Base-by-base conservation (phyloP, 2,329 filamentous ascomycete genomes). In the Colletotrichum sublineola region DNA sequence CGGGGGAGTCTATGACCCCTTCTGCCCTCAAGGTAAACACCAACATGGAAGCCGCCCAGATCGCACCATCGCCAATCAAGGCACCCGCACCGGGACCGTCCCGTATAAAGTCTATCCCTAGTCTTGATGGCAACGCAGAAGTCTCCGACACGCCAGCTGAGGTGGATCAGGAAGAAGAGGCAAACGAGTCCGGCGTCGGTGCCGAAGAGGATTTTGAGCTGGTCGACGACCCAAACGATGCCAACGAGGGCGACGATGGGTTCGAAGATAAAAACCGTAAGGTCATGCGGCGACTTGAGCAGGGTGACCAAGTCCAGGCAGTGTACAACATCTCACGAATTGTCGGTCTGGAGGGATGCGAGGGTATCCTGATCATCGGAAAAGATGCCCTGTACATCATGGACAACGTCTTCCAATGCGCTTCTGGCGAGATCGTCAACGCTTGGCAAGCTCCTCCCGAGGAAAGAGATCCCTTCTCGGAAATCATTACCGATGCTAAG, bases 201-300 rank as follows among this genome's bases (percentile, higher is more conserved):
- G 84, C 91, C 0, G 96, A 98, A 69, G 96, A 98, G 57, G 97
- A 97, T 75, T 99, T 97, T 78, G 96, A 99, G 82, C 90, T 99
- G 75, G 92, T 99, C 8, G 95, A 98, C 73, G 96, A 98, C 73
- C 95, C 96, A 0, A 95, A 95, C 77, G 93, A 96, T 68, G 90
- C 93, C 52, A 89, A 94, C 36, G 94, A 96, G 57, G 86, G 83
- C 1, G 89, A 91, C 18, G 90, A 92, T 75, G 92, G 91, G 1
- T 97, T 97, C 74, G 97, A 99, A 81, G 97, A 99, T 81, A 98
- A 98, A 84, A 98, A 99, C 78, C 90, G 97, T 56, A 98, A 98
- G 81, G 96, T 99, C 56, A 97, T 98, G 94, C 90, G 96, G 63
- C 96, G 94, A 74, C 86, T 99, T 14, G 93, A 97, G 76, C 92